Evolutionary conservation across 768 basidiomycete genomes (phyloP), one percentile per base, ranked within the genome.

Genomic region (Lentinula edodes): DNA sequence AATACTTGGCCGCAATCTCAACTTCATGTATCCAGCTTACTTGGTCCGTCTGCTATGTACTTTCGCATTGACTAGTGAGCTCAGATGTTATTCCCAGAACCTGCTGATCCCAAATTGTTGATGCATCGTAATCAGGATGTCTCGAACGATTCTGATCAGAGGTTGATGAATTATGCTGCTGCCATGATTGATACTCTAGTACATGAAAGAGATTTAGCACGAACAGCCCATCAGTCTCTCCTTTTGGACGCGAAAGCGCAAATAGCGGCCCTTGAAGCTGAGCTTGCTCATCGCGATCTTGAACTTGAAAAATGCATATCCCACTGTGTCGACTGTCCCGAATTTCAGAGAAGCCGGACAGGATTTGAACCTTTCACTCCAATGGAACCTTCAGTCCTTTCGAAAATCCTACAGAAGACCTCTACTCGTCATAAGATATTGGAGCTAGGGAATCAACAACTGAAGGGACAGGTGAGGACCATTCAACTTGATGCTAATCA

Each of bases 211-310:
- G 78, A 79, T 32, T 59, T 71, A 0, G 84, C 85, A 65, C 76
- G 77, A 2, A 65, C 66, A 45, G 76, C 76, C 0, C 83, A 83
- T 64, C 65, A 64, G 9, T 70, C 70, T n/a, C 79, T 75, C 0
- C 72, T 71, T 8, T 70, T 76, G 16, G 71, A 74, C 2, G 74
- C 77, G 0, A 79, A 81, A 52, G 66, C 70, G 0, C 75, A 78
- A 52, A 75, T 83, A 23, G 68, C 75, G 5, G 70, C 72, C 16
- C 74, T 88, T 2, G 77, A 81, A 61, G 84, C 85, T 0, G 79
- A 80, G 68, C 68, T 88, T 5, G 82, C 84, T 0, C 77, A 80
- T 5, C 75, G 84, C n/a, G 86, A 87, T 50, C 78, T 78, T 0
- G 82, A 86, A 64, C 72, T 87, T 5, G 82, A 83, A 64, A 66